Base-by-base conservation (phyloP, 2,329 filamentous ascomycete genomes). In the Purpureocillium takamizusanense region DNA sequence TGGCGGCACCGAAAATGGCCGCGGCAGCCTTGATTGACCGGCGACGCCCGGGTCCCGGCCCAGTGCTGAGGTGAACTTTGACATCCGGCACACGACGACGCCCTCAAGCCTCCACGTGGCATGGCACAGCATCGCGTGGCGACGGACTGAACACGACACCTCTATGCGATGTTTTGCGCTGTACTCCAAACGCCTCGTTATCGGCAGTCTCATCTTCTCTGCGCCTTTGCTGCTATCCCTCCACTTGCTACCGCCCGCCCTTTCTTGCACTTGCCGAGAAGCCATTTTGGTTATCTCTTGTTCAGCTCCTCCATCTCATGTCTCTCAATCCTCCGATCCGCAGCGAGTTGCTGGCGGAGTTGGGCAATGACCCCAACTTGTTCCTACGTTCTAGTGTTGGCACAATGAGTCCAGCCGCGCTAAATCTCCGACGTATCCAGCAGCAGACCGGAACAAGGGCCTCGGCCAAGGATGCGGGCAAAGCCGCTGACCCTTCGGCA, bases 351-450 rank as follows among this genome's bases (percentile, higher is more conserved):
- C 42, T 49, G 33, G 46, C 46, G 32, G 35, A 50, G 34, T 42
- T 47, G 44, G 50, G 49, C 28, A 47, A 51, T 23, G 49, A 46
- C 31, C 43, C 47, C 39, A 47, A 47, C 46, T 53, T 51, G 52
- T 57, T 50, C 18, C 50, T 57, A 23, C 51, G 61, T 37, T 31
- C 43, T 30, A 37, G 39, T 23, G 42, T 46, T 40, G 61, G 60
- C 42, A 57, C 61, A 51, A 60, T 66, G 42, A 79, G 70, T 67
- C 67, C 67, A 62, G 76, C 76, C 44, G 65, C 69, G 65, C 74
- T 78, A 70, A 81, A 70, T 59, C 74, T 81, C 53, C 69, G 72
- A 66, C 72, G 70, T 69, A 62, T 81, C 45, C 68, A 72, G 52
- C 66, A 76, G 62, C 77, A 81, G 77, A 76, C 75, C 51, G 67